phyloP scores from a whole-genome alignment of 192 early-diverging fungal genomes.

The Pilaira anomala region DNA sequence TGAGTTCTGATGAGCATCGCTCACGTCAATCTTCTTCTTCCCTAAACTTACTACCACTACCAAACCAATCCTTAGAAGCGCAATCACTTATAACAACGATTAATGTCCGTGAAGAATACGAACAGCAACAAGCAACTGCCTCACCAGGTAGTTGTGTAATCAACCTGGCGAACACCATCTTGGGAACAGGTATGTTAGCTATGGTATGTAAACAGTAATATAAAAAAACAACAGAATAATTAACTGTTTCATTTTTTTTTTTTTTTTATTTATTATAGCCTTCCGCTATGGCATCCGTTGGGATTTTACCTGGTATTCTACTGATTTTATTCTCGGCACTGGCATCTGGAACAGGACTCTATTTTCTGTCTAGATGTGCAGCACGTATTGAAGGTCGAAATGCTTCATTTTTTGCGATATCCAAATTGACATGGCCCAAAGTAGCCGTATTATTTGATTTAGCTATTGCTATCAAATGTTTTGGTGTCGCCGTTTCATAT shows the following conservation, averaged over 20 bases:
- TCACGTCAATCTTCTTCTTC: too few relatives aligned
- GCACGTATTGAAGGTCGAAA: slow-evolving; percentile 69
- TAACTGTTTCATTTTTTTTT: neutral
- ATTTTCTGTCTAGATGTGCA: slow-evolving; percentile 77
- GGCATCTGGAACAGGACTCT: slow-evolving; percentile 79
- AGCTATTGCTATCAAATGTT: slow-evolving; percentile 98
- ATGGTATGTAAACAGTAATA: slow-evolving; percentile 61
- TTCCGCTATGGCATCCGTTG: slow-evolving; percentile 78
- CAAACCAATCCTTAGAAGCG: too few relatives aligned
- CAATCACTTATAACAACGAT: too few relatives aligned
- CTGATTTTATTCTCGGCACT: slow-evolving; percentile 75
- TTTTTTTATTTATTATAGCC: slow-evolving; percentile 49
- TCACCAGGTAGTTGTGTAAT: slow-evolving; percentile 65
- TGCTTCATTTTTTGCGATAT: slow-evolving; percentile 87
- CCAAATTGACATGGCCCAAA: slow-evolving; percentile 91
- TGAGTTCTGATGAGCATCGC: too few relatives aligned
- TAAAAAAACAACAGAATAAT: neutral
- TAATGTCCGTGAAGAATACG: too few relatives aligned
- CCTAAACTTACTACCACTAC: too few relatives aligned
- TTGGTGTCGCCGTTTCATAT: slow-evolving; percentile 94
- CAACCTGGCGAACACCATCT: slow-evolving; percentile 93
- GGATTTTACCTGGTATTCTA: slow-evolving; percentile 76
- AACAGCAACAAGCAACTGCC: slow-evolving; percentile 42
- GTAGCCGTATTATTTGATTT: slow-evolving; percentile 88
- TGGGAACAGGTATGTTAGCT: slow-evolving; percentile 96